Percentiles rank a stretch among this genome's conserved stretches.
Evolutionary conservation across 768 basidiomycete species (phyloP).

Genomic region (Tylopilus subfusipes): DNA sequence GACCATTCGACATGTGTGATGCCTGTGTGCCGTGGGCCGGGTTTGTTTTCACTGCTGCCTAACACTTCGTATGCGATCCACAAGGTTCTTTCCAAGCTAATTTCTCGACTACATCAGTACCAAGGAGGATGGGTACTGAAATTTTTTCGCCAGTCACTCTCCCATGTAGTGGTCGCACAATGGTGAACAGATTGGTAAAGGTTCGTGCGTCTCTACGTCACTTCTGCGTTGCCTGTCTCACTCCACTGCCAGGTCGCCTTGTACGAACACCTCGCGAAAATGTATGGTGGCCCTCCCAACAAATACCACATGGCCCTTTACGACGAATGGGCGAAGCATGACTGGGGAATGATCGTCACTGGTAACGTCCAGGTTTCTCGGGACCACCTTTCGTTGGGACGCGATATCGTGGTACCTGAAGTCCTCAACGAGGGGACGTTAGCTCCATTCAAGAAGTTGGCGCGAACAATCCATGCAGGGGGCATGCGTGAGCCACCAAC

Average conservation of each 20-base stretch:
- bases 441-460: conserved; percentile 48
- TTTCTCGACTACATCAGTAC: background rate
- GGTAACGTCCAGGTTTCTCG: conserved; percentile 75
- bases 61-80: background rate
- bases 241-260: conserved; percentile 65
- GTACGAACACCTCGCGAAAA: conserved; percentile 76
- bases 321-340: conserved; percentile 64
- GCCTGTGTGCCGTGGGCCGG: too few relatives aligned
- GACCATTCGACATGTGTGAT: too few relatives aligned
- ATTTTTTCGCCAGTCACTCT: conserved; percentile 28
- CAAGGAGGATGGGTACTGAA: conserved; percentile 12
- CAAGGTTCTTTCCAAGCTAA: too few relatives aligned
- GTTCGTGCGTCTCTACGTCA: conserved; percentile 27
- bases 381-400: conserved; percentile 65
- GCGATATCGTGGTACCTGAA: conserved; percentile 63
- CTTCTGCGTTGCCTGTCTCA: background rate
- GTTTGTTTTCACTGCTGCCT: too few relatives aligned
- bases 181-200: conserved; percentile 54
- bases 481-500: conserved; percentile 5
- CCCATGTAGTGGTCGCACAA: conserved; percentile 32
- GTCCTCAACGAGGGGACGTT: conserved; percentile 41
- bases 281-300: conserved; percentile 73
- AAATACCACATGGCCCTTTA: conserved; percentile 62
- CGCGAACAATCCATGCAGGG: conserved; percentile 46
- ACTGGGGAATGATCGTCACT: conserved; percentile 87